Percentiles rank a stretch among this genome's conserved stretches.
Conservation (phyloP, 768 basidiomycete species). For the Tubosaeta sp. region DNA sequence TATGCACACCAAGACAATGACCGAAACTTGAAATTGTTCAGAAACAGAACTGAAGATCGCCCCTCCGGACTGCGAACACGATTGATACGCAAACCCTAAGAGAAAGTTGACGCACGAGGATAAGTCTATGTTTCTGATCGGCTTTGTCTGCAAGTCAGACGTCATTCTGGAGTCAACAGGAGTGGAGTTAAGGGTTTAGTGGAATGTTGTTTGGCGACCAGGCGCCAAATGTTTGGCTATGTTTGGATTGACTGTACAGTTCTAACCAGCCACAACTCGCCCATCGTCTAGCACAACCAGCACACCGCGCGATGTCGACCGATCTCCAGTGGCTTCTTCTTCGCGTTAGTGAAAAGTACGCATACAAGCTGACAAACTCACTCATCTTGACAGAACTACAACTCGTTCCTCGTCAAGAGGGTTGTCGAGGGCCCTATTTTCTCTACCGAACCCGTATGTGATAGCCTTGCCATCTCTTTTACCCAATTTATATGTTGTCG, state of each 20-base stretch:
- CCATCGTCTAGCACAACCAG: constrained; percentile 15
- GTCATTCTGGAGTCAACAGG: too few species aligned
- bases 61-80: too few species aligned
- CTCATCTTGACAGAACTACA: constrained; percentile 55
- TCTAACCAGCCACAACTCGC: constrained; percentile 27
- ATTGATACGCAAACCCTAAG: too few species aligned
- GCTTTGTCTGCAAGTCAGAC: too few species aligned
- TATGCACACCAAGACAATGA: too few species aligned
- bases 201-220: too few species aligned
- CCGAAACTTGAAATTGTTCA: too few species aligned
- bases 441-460: constrained; percentile 77
- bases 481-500: constrained; percentile 5
- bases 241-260: constrained; percentile 32
- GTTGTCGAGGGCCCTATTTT: constrained; percentile 69
- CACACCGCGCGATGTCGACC: constrained; percentile 61
- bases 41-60: too few species aligned
- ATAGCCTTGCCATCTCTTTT: not conserved
- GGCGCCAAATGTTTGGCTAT: constrained; percentile 36
- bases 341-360: constrained; percentile 52
- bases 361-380: not conserved
- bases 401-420: constrained; percentile 83
- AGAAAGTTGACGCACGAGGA: too few species aligned
- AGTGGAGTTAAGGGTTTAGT: too few species aligned
- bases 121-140: too few species aligned
- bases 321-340: constrained; percentile 94